These are phyloP conservation scores for Xylaria sp. DNA, from an alignment of 2,329 filamentous ascomycete species.

Conservation along the genomic window DNA sequence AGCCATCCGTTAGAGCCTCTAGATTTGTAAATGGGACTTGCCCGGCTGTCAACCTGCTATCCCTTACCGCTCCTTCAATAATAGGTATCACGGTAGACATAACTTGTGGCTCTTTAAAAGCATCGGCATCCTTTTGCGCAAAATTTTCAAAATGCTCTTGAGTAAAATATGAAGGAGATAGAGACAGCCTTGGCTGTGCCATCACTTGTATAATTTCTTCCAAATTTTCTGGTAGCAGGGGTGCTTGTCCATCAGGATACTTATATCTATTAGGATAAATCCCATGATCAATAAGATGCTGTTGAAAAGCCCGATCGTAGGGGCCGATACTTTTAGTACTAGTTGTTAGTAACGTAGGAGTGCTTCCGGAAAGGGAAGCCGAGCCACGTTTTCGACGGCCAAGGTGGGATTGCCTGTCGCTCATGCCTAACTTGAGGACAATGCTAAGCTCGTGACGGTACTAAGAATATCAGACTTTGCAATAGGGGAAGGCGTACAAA, in stretches of 20 bases:
- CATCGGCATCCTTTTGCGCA: conserved; percentile 26
- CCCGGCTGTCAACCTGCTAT: neutral
- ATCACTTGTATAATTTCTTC: conserved; percentile 24
- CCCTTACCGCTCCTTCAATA: conserved; percentile 8
- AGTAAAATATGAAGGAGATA: conserved; percentile 27
- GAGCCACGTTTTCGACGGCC: neutral
- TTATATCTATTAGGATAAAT: conserved; percentile 39
- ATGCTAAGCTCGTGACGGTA: conserved; percentile 29
- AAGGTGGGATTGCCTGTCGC: conserved; percentile 1
- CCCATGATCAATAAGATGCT: conserved; percentile 43
- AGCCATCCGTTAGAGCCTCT: conserved; percentile 11
- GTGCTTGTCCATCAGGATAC: conserved; percentile 21
- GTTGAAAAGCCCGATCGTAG: conserved; percentile 42
- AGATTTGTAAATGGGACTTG: conserved; percentile 25
- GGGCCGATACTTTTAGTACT: conserved; percentile 23
- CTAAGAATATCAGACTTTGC: conserved; percentile 40
- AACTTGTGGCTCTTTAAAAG: conserved; percentile 5
- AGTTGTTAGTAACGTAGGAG: conserved; percentile 3
- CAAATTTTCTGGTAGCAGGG: conserved; percentile 30
- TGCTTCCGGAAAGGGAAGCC: too few species aligned
- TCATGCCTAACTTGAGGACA: neutral
- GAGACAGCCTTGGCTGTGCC: conserved; percentile 24
- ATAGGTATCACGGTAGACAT: conserved; percentile 14
- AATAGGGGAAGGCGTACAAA: conserved; percentile 24
- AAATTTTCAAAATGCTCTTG: conserved; percentile 38